Evolutionary conservation across 805 yeast genomes (phyloP), one percentile per base, ranked within the genome.

Genomic region (Nakazawaea sp.): DNA sequence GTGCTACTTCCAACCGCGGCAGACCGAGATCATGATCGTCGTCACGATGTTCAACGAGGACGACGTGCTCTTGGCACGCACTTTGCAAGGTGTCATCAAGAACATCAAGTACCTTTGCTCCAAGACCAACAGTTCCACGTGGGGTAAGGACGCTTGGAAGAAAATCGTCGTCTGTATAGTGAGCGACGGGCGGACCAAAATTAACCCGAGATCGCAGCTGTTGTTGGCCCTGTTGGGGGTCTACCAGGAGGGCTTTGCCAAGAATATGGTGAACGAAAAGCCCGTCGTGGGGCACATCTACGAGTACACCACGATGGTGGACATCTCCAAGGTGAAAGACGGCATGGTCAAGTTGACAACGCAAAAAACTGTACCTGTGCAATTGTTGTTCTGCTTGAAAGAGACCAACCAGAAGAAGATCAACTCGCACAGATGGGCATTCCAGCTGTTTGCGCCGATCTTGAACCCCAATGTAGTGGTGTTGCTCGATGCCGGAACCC

Each of bases 141-240:
- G 98, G 98, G 97, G 97, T n/a, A 77, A 77, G 30, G 95, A 86
- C 41, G 78, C 95, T 1, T 90, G 97, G 97, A 87, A 89, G 49
- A 90, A 87, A 52, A 78, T 90, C 24, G 96, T 87, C 9, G 92
- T 92, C 15, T 76, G 86, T 47, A 75, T 90, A 21, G 89, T 90
- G 11, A 82, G 89, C 42, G 98, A 90, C 61, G 98, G 98, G 43
- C 77, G 97, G 50, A 72, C 77, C 11, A 86, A 88, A 48, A 76
- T 90, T 41, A 72, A 86, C 56, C 83, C 83, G 32, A 69, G 89
- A 33, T 73, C 96, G 0, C 74, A 79, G 51, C 88, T 89, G 7
- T 64, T 90, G 21, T 64, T 90, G 55, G 82, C 92, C 11, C 84
- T 95, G 2, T 56, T 90, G 37, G 98, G 98, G 18, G 82, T 83